Evolutionary conservation across 2,329 filamentous ascomycete species (phyloP), one percentile per base, ranked within the genome.

Genomic region (Fragosphaeria purpurea): DNA sequence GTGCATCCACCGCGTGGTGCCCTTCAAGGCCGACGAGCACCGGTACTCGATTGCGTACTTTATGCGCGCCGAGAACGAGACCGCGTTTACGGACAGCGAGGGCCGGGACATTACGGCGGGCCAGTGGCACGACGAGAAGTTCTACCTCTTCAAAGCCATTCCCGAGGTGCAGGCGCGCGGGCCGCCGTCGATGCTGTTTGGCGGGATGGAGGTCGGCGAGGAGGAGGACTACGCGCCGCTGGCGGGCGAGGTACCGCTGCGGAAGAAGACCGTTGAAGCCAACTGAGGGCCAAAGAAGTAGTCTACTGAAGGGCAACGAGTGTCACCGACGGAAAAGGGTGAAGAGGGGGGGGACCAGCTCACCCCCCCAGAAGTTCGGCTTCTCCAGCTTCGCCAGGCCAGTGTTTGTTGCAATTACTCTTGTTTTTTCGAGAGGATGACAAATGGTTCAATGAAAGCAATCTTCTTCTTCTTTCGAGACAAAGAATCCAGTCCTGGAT

Each of bases 11-110:
- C 68, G 75, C 52, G 76, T 79, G 33, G 73, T 80, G 22, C 76
- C 76, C 0, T 71, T 72, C 54, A 62, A 76, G 63, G 67, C 69
- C 30, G 58, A 61, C 41, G 72, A 78, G 72, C 72, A 78, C 64
- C 72, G 76, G 51, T 79, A 79, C 69, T 76, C 72, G 8, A 75
- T 79, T 55, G 76, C 76, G 11, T 80, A 79, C 63, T 79, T 79
- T 66, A 66, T 79, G 47, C 69, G 76, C 38, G 72, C 76, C 48
- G 74, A 79, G 67, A 69, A 79, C 61, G 73, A 75, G 58, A 73
- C 72, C 59, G 71, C 74, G 68, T 78, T 79, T 61, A 67, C 67
- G 45, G 76, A 79, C 63, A 71, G 68, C 56, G 73, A 75, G 65
- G 76, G 76, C 51, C 65, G 74, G 42, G 70, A 69, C 55, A 67